Evolutionary conservation across 2,329 filamentous ascomycete genomes (phyloP).

Genomic region (Fusarium albidum): DNA sequence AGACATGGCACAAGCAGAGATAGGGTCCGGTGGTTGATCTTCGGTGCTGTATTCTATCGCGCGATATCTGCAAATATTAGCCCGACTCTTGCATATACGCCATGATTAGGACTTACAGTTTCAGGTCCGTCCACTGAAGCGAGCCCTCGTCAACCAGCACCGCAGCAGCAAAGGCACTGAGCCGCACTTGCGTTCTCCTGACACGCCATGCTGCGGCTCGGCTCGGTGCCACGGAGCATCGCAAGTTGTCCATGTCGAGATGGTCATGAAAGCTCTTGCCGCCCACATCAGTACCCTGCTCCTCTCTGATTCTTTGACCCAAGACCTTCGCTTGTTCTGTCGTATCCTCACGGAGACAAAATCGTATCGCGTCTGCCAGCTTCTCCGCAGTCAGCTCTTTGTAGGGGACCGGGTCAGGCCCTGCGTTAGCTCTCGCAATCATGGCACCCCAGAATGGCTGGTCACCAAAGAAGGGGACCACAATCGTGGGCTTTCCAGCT

Average conservation of each 20-base stretch:
- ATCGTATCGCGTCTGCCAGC: constrained; percentile 69
- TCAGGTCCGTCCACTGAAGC: constrained; percentile 74
- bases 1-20: constrained; percentile 79
- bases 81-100: background rate
- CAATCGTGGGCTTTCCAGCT: constrained; percentile 79
- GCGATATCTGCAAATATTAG: constrained; percentile 53
- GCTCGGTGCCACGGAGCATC: constrained; percentile 74
- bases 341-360: constrained; percentile 68
- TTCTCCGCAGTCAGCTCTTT: constrained; percentile 72
- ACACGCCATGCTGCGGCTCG: constrained; percentile 79
- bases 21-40: constrained; percentile 79
- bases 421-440: constrained; percentile 75
- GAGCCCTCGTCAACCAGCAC: constrained; percentile 71
- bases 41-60: constrained; percentile 77
- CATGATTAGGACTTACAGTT: constrained; percentile 67
- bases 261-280: constrained; percentile 76
- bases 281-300: constrained; percentile 70
- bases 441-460: constrained; percentile 86
- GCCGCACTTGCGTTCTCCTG: constrained; percentile 68
- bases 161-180: constrained; percentile 78
- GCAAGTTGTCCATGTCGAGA: constrained; percentile 70
- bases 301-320: constrained; percentile 71
- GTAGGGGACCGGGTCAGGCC: constrained; percentile 74
- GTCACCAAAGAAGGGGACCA: constrained; percentile 88
- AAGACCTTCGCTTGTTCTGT: constrained; percentile 64